phyloP scores from a whole-genome alignment of 176 grass and related monocot species.

The barley (Hordeum vulgare) region DNA sequence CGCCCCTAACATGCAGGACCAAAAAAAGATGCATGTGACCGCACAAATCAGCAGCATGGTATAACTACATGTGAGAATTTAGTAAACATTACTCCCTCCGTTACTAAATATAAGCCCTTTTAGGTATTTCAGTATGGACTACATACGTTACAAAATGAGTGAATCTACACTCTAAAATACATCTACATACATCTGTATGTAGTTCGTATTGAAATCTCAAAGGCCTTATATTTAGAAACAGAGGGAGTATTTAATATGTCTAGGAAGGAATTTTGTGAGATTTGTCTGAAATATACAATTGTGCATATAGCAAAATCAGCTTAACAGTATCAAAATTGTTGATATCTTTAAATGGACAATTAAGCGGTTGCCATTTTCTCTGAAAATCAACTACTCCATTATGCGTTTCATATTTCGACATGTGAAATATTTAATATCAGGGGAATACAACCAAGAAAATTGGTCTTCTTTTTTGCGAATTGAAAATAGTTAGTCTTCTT shows the following conservation, averaged over 20 bases:
- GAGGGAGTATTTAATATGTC: background rate
- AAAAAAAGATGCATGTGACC: background rate
- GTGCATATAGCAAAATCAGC: background rate
- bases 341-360: background rate
- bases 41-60: background rate
- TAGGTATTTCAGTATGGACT: no score
- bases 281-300: background rate
- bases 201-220: no score
- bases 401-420: background rate
- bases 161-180: no score
- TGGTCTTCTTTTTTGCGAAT: background rate
- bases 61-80: background rate
- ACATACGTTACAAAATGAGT: no score
- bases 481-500: constrained; percentile 17
- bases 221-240: no score
- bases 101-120: no score
- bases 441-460: background rate
- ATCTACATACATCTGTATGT: no score
- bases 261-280: background rate
- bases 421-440: background rate
- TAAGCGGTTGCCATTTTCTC: background rate
- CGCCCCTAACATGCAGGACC: background rate
- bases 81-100: background rate
- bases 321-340: background rate
- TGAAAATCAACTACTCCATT: background rate